Evolutionary conservation across 169 alveolate genomes (phyloP), one percentile per base, ranked within the genome.

Genomic region (Cryptosporidium bovis): DNA sequence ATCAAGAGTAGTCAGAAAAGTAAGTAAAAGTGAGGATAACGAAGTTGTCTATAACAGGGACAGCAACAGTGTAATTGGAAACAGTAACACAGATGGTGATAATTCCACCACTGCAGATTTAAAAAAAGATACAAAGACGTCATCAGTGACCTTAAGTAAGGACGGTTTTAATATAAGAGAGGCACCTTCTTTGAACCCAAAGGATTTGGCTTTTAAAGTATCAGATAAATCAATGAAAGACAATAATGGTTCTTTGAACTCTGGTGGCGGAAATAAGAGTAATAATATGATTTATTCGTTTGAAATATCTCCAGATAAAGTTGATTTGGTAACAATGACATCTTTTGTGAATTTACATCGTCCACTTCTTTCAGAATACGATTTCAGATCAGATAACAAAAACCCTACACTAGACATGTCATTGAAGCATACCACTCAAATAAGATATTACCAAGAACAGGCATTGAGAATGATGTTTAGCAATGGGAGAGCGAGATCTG

Each of bases 401-500:
- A 90, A 94, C 64, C 96, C 98, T 10, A 84, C 91, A 16, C 83
- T 98, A 66, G 95, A 95, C 34, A 94, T 98, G 53, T 95, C 94
- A 2, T 93, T 98, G 20, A 96, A 95, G 82, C 94, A 98, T 33
- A 95, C 96, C 48, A 97, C 97, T 13, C 95, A 97, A 71, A 95
- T 98, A 62, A 90, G 99, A 83, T 94, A 92, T 69, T 94, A 95
- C 67, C 95, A 97, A 87, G 99, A 97, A 90, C 92, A 98, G 82
- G 99, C 99, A 29, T 93, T 98, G 51, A 93, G 98, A 71, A 97
- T 97, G 93, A 98, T 98, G 98, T 98, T 98, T 64, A 96, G 97
- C 83, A 97, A 97, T 90, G 99, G 99, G 3, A 90, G 99, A 33
- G 99, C 99, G 10, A 91, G 99, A 69, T 97, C 99, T 12, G 99